Evolutionary conservation across 2,329 filamentous ascomycete species (phyloP).

Genomic region (Colletotrichum sp.): DNA sequence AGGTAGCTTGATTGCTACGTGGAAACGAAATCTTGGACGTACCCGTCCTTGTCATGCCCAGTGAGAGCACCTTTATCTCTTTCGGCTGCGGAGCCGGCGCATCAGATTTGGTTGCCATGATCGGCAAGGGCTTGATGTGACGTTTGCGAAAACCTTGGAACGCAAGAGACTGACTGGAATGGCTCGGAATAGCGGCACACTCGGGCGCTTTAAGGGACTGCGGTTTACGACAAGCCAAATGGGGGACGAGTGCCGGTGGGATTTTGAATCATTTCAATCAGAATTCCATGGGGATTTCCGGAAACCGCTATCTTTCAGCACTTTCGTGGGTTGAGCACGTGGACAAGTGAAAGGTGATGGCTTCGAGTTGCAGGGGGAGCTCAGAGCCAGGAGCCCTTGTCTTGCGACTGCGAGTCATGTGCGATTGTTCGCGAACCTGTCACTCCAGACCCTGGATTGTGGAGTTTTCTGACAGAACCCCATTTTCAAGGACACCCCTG

Average conservation of each 20-base stretch:
- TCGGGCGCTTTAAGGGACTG: background rate
- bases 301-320: background rate
- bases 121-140: background rate
- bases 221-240: background rate
- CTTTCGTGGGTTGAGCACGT: background rate
- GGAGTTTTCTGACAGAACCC: background rate
- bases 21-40: background rate
- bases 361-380: background rate
- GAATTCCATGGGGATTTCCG: background rate
- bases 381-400: background rate
- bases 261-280: background rate
- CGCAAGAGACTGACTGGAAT: background rate
- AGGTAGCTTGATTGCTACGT: background rate
- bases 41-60: constrained; percentile 36
- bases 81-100: background rate
- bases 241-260: background rate
- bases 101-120: background rate
- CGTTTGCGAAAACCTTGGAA: background rate
- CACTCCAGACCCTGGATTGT: background rate
- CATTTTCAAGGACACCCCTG: background rate
- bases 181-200: background rate
- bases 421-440: background rate
- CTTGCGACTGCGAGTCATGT: background rate
- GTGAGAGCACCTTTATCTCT: constrained; percentile 32
- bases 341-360: background rate